Evolutionary conservation across 305 asterid genomes (phyloP), one percentile per base, ranked within the genome.

Genomic region (Caryopteris hybrid): DNA sequence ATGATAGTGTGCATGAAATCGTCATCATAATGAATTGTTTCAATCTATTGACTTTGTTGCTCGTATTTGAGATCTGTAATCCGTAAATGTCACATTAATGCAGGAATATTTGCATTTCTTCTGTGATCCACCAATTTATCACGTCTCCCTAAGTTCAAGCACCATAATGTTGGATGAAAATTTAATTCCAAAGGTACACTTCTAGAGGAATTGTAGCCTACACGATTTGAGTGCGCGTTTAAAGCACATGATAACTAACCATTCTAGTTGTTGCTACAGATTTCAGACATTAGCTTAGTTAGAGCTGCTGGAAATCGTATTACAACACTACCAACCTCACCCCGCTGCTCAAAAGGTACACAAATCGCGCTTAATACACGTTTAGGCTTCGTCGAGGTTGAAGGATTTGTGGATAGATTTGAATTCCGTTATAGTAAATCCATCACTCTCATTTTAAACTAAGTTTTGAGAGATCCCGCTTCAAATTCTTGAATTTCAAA

Each of bases 81-180:
- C 23, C 13, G 8, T 46, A 23, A 62, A 8, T 51, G 39, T 27
- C 31, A 13, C 11, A 29, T 29, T 29, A 64, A 73, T 82, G 84
- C 85, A 92, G 98, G 98, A 92, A 76, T 92, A 92, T 74, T 68
- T 90, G 79, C 96, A 81, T 57, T 92, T 85, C 76, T 92, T 92
- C 86, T 90, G 98, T 68, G 96, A 90, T 76, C 97, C 97, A 4
- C 95, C 97, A 5, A 54, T 85, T 34, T 83, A 85, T 68, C 86
- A 71, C 5, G 80, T 86, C 72, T 81, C 93, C 70, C 76, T 92
- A 72, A 88, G 84, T 56, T 86, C 97, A 51, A 92, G 87, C 76
- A 86, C 96, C 57, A 84, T 92, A 74, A 63, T 90, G 88, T 66
- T 90, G 87, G 98, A 92, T 8, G 97, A 90, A 74, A 88, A 88